These are phyloP conservation scores for Dendrocalamus sinicus DNA, from an alignment of 176 grass and related monocot species.

Conservation along the genomic window DNA sequence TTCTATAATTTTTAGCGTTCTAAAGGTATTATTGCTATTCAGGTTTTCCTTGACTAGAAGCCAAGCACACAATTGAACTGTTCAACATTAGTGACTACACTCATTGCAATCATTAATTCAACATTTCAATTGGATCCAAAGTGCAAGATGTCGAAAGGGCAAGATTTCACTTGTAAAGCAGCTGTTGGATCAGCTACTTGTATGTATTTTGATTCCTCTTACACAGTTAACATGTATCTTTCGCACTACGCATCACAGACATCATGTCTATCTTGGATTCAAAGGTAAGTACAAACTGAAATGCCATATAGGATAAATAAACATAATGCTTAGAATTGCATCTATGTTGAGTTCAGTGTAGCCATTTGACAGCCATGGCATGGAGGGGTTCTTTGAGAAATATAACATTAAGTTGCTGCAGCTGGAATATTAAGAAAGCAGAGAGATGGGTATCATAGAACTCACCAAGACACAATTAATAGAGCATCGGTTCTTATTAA, in stretches of 20 bases:
- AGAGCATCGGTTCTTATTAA: conserved; percentile 97
- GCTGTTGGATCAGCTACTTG: not conserved
- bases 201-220: not conserved
- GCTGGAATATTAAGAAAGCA: conserved; percentile 9
- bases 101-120: not conserved
- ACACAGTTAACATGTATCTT: not conserved
- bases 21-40: conserved; percentile 7
- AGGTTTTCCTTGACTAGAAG: not conserved
- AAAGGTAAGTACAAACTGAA: conserved; percentile 20
- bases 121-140: conserved; percentile 1
- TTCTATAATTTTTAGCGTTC: conserved; percentile 7
- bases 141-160: not conserved
- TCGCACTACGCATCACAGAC: not conserved
- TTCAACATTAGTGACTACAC: not conserved
- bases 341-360: not conserved
- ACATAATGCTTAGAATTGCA: conserved; percentile 5
- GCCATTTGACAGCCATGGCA: not conserved
- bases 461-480: conserved; percentile 97
- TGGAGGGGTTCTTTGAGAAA: not conserved
- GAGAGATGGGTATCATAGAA: conserved; percentile 39
- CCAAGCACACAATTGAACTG: not conserved
- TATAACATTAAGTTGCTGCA: conserved; percentile 15
- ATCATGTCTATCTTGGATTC: not conserved
- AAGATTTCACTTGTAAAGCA: not conserved
- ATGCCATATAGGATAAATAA: not conserved